Conservation (phyloP, 495 filamentous ascomycete species). For the Neurospora cerealis region DNA sequence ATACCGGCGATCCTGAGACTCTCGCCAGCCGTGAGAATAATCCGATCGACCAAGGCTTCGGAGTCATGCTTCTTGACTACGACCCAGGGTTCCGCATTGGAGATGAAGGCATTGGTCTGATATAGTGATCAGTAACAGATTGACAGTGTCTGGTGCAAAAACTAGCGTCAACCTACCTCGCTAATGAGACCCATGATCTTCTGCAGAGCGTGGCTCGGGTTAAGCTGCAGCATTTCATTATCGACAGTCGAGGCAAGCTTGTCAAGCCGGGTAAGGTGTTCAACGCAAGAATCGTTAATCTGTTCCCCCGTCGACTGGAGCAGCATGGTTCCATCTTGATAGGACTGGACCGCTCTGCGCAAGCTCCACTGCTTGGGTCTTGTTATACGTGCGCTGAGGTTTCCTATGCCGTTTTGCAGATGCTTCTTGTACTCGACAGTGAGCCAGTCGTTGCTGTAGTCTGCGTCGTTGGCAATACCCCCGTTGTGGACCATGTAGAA, state of each 20-base stretch:
- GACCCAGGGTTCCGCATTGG: conserved; percentile 26
- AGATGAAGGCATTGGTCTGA: conserved; percentile 64
- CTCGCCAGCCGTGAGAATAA: conserved; percentile 64
- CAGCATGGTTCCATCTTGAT: not conserved
- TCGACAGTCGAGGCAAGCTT: conserved; percentile 26
- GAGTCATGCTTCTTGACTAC: conserved; percentile 6
- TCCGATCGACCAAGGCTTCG: conserved; percentile 16
- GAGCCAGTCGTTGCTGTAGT: conserved; percentile 74
- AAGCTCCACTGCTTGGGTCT: conserved; percentile 59
- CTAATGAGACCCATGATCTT: conserved; percentile 54
- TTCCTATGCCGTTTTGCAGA: conserved; percentile 67
- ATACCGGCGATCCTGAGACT: conserved; percentile 73
- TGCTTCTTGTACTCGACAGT: conserved; percentile 67
- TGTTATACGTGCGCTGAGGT: conserved; percentile 60
- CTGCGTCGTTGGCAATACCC: conserved; percentile 60
- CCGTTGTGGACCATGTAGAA: conserved; percentile 78
- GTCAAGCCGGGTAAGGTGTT: not conserved
- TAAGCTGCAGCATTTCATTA: conserved; percentile 50
- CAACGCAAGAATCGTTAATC: not conserved
- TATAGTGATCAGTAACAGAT: conserved; percentile 8
- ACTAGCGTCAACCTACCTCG: conserved; percentile 26
- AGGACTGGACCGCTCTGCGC: conserved; percentile 34
- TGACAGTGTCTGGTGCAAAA: not conserved
- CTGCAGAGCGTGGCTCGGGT: conserved; percentile 55
- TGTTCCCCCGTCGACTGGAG: not conserved